Evolutionary conservation across 257 asterid genomes (phyloP).

Genomic region (Nicotiana otophora): DNA sequence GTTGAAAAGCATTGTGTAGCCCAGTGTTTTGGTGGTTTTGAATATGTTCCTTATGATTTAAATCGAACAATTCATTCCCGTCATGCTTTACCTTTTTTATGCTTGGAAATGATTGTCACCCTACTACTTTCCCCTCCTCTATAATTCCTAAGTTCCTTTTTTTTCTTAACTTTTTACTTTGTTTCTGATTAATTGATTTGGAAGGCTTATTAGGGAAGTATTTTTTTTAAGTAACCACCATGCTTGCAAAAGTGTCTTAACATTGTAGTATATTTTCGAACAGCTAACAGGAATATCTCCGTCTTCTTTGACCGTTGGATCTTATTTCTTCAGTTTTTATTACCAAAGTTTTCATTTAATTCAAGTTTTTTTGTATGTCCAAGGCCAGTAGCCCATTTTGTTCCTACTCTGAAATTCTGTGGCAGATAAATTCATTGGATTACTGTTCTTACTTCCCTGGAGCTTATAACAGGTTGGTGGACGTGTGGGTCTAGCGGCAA

Average conservation of each 20-base stretch:
- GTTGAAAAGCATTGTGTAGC: not conserved
- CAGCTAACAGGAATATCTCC: not conserved
- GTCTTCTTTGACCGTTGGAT: not conserved
- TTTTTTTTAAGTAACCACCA: not conserved
- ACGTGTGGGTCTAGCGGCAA: conserved; percentile 93
- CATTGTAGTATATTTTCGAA: not conserved
- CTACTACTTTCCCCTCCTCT: not conserved
- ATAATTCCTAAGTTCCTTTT: not conserved
- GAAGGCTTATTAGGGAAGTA: not conserved
- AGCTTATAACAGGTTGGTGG: conserved; percentile 62
- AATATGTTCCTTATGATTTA: not conserved
- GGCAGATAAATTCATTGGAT: not conserved
- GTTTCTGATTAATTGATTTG: not conserved
- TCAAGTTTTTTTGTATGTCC: not conserved
- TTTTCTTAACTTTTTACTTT: not conserved
- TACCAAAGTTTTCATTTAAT: not conserved
- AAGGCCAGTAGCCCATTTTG: not conserved
- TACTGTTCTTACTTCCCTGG: not conserved
- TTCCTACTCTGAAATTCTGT: not conserved
- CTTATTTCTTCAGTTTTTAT: not conserved
- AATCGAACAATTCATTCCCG: not conserved
- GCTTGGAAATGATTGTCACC: not conserved
- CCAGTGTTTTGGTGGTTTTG: not conserved
- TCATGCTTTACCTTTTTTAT: not conserved
- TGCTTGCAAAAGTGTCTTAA: not conserved